Conservation (phyloP, 257 asterid genomes). For the Solanum tarijense region DNA sequence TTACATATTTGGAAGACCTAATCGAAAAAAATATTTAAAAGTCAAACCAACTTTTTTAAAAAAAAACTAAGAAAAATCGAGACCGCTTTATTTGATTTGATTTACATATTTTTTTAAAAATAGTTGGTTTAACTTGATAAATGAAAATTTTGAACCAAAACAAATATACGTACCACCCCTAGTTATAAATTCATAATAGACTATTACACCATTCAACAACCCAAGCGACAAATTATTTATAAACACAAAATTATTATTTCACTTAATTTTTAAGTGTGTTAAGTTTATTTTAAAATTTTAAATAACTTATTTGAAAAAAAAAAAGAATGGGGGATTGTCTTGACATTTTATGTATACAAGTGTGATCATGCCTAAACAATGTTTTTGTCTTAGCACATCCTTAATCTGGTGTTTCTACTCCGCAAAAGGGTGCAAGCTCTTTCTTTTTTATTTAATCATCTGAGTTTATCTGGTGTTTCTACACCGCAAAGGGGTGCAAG, state of each 20-base stretch:
- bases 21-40: no score
- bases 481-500: background rate
- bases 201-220: background rate
- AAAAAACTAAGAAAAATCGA: no score
- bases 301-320: background rate
- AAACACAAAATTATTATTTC: background rate
- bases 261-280: background rate
- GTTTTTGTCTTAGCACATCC: background rate
- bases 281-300: background rate
- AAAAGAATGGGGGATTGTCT: background rate
- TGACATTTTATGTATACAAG: background rate
- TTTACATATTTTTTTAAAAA: background rate
- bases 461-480: background rate
- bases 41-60: background rate
- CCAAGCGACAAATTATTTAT: background rate
- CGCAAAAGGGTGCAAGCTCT: background rate
- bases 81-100: background rate
- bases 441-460: background rate
- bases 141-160: background rate
- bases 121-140: background rate
- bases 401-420: background rate
- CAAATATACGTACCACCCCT: background rate
- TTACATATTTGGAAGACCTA: background rate
- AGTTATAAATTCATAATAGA: background rate
- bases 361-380: background rate